Evolutionary conservation across 1,139 yeast genomes (phyloP).

Genomic region (Candida tetrigidarum): DNA sequence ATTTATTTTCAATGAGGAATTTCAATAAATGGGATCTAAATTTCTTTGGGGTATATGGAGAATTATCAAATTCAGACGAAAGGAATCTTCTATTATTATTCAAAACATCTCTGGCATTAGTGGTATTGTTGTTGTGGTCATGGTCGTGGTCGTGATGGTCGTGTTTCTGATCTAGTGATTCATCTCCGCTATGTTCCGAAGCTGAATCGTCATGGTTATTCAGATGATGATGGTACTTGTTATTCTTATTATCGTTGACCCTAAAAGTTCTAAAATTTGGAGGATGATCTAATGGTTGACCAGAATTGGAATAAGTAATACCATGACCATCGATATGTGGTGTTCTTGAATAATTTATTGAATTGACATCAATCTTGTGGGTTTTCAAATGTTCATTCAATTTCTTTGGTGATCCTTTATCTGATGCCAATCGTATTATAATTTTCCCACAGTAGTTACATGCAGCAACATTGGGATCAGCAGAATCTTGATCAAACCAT

Average conservation of each 20-base stretch:
- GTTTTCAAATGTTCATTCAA: conserved; percentile 59
- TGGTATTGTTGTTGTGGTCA: neutral
- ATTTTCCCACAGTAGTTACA: conserved; percentile 59
- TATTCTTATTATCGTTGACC: neutral
- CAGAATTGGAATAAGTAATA: conserved; percentile 34
- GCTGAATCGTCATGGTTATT: neutral
- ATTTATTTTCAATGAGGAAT: conserved; percentile 55
- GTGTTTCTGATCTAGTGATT: too few relatives aligned
- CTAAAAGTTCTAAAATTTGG: conserved; percentile 9
- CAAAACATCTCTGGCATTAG: conserved; percentile 1
- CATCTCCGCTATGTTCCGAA: neutral
- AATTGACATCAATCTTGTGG: conserved; percentile 49
- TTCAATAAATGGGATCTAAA: conserved; percentile 56
- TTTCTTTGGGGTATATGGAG: conserved; percentile 48
- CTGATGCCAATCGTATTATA: conserved; percentile 51
- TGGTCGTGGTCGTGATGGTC: neutral
- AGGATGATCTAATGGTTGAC: conserved; percentile 27
- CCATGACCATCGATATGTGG: conserved; percentile 46
- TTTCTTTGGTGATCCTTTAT: conserved; percentile 64
- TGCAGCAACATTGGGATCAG: conserved; percentile 53
- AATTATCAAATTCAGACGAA: conserved; percentile 43
- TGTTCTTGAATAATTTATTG: conserved; percentile 39
- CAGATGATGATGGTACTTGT: neutral
- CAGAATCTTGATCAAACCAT: conserved; percentile 58
- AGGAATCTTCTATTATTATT: conserved; percentile 23